Conservation (phyloP, 1,284 basidiomycete species). For the Trametes sp. region DNA sequence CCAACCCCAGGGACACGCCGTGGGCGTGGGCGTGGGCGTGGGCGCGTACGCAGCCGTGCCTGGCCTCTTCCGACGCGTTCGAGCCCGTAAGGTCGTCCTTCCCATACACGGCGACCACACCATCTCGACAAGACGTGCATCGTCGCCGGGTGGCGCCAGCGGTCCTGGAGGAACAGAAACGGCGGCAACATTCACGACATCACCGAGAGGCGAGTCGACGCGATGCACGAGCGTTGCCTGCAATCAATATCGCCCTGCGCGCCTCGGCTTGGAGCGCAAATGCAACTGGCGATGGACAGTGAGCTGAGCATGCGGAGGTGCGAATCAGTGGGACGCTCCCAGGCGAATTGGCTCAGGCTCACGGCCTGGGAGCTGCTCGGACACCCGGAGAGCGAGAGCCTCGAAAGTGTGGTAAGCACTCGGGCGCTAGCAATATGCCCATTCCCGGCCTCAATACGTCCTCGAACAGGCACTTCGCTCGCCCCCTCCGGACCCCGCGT, state of each 20-base stretch:
- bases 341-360: slow-evolving; percentile 17
- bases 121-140: neutral
- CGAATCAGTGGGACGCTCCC: slow-evolving; percentile 22
- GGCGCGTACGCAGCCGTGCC: slow-evolving; percentile 6
- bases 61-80: slow-evolving; percentile 8
- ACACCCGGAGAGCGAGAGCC: slow-evolving; percentile 20
- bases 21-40: slow-evolving; percentile 2
- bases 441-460: slow-evolving; percentile 28
- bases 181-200: slow-evolving; percentile 1
- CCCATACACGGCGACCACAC: slow-evolving; percentile 1
- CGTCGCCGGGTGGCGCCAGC: neutral
- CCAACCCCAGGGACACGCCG: neutral
- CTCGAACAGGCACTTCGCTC: slow-evolving; percentile 4
- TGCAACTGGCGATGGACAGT: neutral
- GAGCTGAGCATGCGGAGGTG: neutral
- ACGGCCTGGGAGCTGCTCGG: slow-evolving; percentile 10
- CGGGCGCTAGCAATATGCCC: slow-evolving; percentile 31
- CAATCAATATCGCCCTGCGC: slow-evolving; percentile 8
- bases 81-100: slow-evolving; percentile 2
- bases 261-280: neutral
- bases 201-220: neutral
- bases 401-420: slow-evolving; percentile 28
- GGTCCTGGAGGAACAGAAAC: neutral
- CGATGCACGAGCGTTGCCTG: neutral
- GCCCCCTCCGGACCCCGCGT: slow-evolving; percentile 1